These are phyloP conservation scores for Bondarzewia mesenterica DNA, from an alignment of 1,284 basidiomycete genomes.

Conservation along the genomic window DNA sequence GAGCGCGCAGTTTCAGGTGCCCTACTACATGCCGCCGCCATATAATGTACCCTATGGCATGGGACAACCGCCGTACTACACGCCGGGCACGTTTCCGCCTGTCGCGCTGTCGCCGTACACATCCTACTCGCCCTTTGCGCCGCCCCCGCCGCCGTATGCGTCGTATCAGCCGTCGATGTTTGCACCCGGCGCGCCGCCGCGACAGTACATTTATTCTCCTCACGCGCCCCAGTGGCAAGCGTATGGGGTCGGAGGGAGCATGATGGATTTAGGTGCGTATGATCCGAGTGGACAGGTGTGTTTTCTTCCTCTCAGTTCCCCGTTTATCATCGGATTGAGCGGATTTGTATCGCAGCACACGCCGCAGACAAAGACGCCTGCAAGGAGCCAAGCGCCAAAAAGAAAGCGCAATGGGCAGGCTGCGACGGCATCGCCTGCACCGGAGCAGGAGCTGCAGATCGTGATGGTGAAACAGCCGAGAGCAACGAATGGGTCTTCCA, in stretches of 20 bases:
- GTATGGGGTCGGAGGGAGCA: not conserved
- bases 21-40: constrained; percentile 13
- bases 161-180: not conserved
- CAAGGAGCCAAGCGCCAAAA: no score
- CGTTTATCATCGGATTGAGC: not conserved
- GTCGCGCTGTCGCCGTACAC: constrained; percentile 3
- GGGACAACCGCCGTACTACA: constrained; percentile 8
- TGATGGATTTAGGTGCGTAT: not conserved
- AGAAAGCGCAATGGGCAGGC: no score
- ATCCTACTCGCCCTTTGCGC: constrained; percentile 1
- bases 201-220: not conserved
- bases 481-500: not conserved
- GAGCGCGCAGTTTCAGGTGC: constrained; percentile 12
- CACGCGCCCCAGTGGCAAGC: not conserved
- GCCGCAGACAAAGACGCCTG: not conserved
- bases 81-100: constrained; percentile 7
- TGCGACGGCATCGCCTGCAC: no score
- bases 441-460: no score
- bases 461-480: no score
- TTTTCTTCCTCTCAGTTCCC: not conserved
- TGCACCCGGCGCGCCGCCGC: not conserved
- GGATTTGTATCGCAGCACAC: not conserved
- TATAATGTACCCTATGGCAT: constrained; percentile 8
- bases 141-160: not conserved
- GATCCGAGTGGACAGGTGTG: not conserved